Conservation (phyloP, 805 yeast genomes). For the Yarrowia sp. region DNA sequence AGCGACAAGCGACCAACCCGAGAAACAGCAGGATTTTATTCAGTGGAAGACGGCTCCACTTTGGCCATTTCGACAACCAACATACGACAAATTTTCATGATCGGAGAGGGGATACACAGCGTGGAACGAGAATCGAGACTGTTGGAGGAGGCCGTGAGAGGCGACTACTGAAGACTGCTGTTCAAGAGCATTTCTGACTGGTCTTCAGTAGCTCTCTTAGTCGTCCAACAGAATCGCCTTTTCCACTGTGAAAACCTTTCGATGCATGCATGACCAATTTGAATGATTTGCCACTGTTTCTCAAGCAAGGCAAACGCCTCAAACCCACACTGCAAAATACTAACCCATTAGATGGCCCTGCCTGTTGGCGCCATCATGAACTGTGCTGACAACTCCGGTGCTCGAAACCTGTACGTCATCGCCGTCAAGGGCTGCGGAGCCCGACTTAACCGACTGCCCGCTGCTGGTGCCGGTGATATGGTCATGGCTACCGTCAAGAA, state of each 20-base stretch:
- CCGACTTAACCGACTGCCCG: slow-evolving; percentile 99
- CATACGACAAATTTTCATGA: neutral
- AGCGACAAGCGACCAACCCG: neutral
- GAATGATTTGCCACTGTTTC: neutral
- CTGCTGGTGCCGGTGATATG: slow-evolving; percentile 98
- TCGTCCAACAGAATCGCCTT: no score
- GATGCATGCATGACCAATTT: neutral
- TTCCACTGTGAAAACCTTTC: neutral
- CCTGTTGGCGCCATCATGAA: slow-evolving; percentile 99
- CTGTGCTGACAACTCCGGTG: slow-evolving; percentile 99
- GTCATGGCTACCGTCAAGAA: slow-evolving; percentile 91
- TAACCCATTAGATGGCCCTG: slow-evolving; percentile 76
- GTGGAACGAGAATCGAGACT: no score
- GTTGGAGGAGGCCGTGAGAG: no score
- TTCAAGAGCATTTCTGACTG: no score
- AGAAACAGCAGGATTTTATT: neutral
- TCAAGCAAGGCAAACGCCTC: neutral
- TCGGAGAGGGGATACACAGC: no score
- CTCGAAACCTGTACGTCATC: slow-evolving; percentile 97
- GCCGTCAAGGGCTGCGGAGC: slow-evolving; percentile 99
- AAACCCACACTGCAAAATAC: neutral
- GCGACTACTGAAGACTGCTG: no score
- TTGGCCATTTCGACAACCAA: neutral
- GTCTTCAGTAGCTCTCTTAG: no score
- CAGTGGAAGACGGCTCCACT: neutral